Evolutionary conservation across 1,284 basidiomycete genomes (phyloP), one percentile per base, ranked within the genome.

Genomic region (Trichosporon inkin): DNA sequence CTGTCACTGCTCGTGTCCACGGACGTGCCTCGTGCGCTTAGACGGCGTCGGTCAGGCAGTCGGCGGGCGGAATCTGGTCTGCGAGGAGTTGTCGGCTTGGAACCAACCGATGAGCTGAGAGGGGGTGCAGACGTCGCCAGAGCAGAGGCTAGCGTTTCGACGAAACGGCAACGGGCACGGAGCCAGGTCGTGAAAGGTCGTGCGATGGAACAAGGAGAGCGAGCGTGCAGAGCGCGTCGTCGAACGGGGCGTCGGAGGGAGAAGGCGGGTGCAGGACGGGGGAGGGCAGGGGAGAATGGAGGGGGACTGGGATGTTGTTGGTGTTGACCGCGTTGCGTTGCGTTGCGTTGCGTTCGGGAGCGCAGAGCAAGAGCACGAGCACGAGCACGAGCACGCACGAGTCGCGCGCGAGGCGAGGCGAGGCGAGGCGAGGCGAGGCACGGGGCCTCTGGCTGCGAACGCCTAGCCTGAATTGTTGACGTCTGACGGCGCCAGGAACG

Each of bases 121-220:
- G 44, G 24, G 24, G 24, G 3, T 5, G 28, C 28, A 32, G 28
- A 32, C 28, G 28, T 32, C 28, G 28, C 13, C 4, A 49, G 44
- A 49, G 20, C n/a, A 13, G 22, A 44, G 40, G 14, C 40, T 44
- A 44, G 40, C 28, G 44, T 44, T 28, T 28, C 28, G 28, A 22
- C n/a, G 41, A 17, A 40, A 16, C 13, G 41, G 17, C 24, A 49
- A 49, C n/a, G 44, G n/a, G 28, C 44, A 49, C 44, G 44, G 44
- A 49, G n/a, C 24, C 44, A 49, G n/a, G 44, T 49, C 44, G 44
- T 49, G n/a, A 49, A 22, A 49, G 22, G 44, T 49, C 44, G 44
- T 49, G 44, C 44, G 28, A 24, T 49, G 44, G 20, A 47, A 47
- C 8, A 13, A 38, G 36, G 6, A 38, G 36, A 10, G 4, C 3